Evolutionary conservation across 768 basidiomycete genomes (phyloP).

Genomic region (Calocybe cyanea): DNA sequence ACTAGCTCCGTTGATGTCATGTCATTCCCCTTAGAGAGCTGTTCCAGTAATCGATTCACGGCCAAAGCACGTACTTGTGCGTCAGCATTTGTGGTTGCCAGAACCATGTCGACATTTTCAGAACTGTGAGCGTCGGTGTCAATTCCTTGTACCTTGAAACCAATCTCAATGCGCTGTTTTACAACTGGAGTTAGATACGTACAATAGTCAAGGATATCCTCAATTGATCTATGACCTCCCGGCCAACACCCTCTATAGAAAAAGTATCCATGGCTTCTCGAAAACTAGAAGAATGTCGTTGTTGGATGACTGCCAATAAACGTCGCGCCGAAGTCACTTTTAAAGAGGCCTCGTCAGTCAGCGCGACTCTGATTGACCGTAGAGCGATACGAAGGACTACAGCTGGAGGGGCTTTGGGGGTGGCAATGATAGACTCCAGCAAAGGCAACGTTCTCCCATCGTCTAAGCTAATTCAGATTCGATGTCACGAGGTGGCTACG

Average conservation of each 20-base stretch:
- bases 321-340: conserved; percentile 25
- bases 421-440: conserved; percentile 35
- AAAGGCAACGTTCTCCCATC: conserved; percentile 27
- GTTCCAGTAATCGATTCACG: conserved; percentile 49
- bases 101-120: conserved; percentile 34
- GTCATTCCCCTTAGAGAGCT: conserved; percentile 27
- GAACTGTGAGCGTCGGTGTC: conserved; percentile 6
- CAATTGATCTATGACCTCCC: conserved; percentile 48
- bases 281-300: conserved; percentile 56
- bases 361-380: conserved; percentile 23
- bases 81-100: conserved; percentile 63
- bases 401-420: conserved; percentile 27
- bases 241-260: conserved; percentile 29
- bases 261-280: conserved; percentile 36
- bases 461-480: conserved; percentile 27
- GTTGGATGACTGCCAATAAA: conserved; percentile 58
- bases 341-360: conserved; percentile 22
- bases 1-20: conserved; percentile 42
- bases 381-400: conserved; percentile 29
- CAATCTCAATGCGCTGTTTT: background rate
- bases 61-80: conserved; percentile 54
- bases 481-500: too few species aligned
- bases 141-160: conserved; percentile 7
- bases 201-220: conserved; percentile 59
- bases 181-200: conserved; percentile 9